Percentiles rank a stretch among this genome's conserved stretches.
phyloP scores from a whole-genome alignment of 1,139 yeast genomes.

The Candida glucosophila region DNA sequence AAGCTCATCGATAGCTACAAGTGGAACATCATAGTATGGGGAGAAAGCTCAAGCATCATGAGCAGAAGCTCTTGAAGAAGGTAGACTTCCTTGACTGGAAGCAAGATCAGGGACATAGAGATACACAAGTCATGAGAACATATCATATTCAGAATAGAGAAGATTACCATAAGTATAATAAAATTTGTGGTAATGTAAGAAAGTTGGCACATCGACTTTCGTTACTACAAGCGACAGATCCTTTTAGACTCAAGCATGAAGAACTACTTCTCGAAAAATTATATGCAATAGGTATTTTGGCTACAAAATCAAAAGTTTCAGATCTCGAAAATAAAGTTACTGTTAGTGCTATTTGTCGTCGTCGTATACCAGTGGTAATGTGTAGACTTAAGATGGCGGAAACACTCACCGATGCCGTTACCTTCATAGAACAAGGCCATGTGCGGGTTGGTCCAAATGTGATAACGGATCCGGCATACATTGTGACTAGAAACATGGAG shows the following conservation, averaged over 20 bases:
- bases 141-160: conserved; percentile 92
- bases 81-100: conserved; percentile 98
- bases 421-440: conserved; percentile 93
- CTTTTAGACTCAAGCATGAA: conserved; percentile 81
- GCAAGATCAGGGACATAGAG: conserved; percentile 91
- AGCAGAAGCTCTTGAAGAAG: conserved; percentile 86
- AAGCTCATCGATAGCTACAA: too few relatives aligned
- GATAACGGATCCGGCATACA: conserved; percentile 89
- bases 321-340: conserved; percentile 87
- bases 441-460: conserved; percentile 96
- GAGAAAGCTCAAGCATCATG: conserved; percentile 87
- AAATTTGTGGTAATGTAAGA: conserved; percentile 83
- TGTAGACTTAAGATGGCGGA: conserved; percentile 93
- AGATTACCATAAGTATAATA: conserved; percentile 91
- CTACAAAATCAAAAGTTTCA: conserved; percentile 83
- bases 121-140: conserved; percentile 88
- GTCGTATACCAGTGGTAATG: conserved; percentile 93
- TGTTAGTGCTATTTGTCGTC: conserved; percentile 84
- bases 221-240: conserved; percentile 76
- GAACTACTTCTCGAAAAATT: conserved; percentile 78
- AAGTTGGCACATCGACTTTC: conserved; percentile 82
- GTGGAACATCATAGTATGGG: conserved; percentile 72
- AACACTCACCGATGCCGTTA: conserved; percentile 79
- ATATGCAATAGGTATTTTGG: conserved; percentile 77
- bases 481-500: conserved; percentile 88